Evolutionary conservation across 208 protist species (phyloP), one percentile per base, ranked within the genome.

Genomic region (Trypanosoma lewisi): DNA sequence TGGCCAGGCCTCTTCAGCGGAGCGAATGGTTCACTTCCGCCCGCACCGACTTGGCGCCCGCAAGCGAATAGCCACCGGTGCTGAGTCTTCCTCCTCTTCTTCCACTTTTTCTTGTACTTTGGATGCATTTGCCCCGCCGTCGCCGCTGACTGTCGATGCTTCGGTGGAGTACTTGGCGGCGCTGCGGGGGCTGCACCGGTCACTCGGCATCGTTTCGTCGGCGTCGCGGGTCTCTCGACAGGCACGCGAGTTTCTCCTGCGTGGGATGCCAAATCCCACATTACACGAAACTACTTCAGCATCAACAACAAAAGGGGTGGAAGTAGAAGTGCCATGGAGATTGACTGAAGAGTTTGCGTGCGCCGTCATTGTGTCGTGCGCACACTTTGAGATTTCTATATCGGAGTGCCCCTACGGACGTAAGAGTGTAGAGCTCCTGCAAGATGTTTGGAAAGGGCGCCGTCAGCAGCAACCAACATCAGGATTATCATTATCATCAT

Each of bases 301-400:
- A 2, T 21, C n/a, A 4, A 4, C 49, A 41, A 42, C 41, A 16
- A 23, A 21, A 9, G 37, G 21, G 4, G 53, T n/a, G 1, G 42
- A 34, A 36, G 3, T 30, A 4, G 16, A 54, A 23, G 30, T 7
- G 21, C 0, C 28, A 12, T 64, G 51, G 39, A 30, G n/a, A 25
- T 62, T 73, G 53, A 73, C 39, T 6, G 60, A 73, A 52, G 45
- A 37, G 27, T 25, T 66, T 12, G 67, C 67, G 9, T 59, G 31
- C 55, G 49, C 67, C 8, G 25, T 73, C 30, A 12, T 63, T 14
- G 52, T 63, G 6, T 37, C 67, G 1, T 73, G 58, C 37, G 52
- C 50, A 37, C 30, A 73, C 39, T 73, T 73, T 67, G 67, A 73
- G 27, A 19, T 73, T 8, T 50, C 53, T 1, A 21, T 67, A 5